phyloP scores from a whole-genome alignment of 352 stramenopile species.

The Phytophthora nicotianae region DNA sequence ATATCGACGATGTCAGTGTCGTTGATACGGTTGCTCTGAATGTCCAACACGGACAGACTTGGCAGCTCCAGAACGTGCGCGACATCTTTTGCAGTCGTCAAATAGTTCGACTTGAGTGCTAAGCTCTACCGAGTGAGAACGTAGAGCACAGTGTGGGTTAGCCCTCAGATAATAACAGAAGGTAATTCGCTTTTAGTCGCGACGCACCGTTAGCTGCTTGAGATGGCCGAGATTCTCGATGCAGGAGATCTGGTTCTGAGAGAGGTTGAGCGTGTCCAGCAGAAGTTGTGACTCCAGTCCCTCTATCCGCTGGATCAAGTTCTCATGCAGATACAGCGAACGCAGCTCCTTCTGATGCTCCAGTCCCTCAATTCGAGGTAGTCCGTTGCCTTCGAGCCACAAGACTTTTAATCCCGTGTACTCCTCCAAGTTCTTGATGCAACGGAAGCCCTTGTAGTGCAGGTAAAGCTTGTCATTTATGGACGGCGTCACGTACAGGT shows the following conservation, averaged over 20 bases:
- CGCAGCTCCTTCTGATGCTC: slow-evolving; percentile 86
- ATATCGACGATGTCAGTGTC: slow-evolving; percentile 71
- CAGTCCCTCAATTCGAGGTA: slow-evolving; percentile 91
- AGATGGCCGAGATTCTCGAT: slow-evolving; percentile 83
- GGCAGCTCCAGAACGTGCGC: slow-evolving; percentile 68
- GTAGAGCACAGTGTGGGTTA: neutral
- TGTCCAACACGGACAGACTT: slow-evolving; percentile 74
- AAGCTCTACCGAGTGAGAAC: slow-evolving; percentile 46
- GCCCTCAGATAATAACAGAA: neutral
- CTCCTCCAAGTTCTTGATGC: slow-evolving; percentile 94
- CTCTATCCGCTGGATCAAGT: slow-evolving; percentile 94
- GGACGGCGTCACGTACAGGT: slow-evolving; percentile 91
- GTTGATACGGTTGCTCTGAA: slow-evolving; percentile 82
- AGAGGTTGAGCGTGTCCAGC: slow-evolving; percentile 84
- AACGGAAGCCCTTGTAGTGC: slow-evolving; percentile 95
- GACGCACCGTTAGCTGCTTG: slow-evolving; percentile 65
- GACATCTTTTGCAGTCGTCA: slow-evolving; percentile 64
- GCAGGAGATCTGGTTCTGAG: slow-evolving; percentile 78
- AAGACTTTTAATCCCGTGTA: slow-evolving; percentile 94
- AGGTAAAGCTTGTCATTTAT: slow-evolving; percentile 97
- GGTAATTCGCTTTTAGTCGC: slow-evolving; percentile 27
- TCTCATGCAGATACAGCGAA: slow-evolving; percentile 95
- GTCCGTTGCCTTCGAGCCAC: slow-evolving; percentile 95
- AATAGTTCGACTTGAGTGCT: slow-evolving; percentile 79
- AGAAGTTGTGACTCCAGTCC: slow-evolving; percentile 57